Base-by-base conservation (phyloP, 2,329 filamentous ascomycete species). In the Pleurostoma richardsiae region DNA sequence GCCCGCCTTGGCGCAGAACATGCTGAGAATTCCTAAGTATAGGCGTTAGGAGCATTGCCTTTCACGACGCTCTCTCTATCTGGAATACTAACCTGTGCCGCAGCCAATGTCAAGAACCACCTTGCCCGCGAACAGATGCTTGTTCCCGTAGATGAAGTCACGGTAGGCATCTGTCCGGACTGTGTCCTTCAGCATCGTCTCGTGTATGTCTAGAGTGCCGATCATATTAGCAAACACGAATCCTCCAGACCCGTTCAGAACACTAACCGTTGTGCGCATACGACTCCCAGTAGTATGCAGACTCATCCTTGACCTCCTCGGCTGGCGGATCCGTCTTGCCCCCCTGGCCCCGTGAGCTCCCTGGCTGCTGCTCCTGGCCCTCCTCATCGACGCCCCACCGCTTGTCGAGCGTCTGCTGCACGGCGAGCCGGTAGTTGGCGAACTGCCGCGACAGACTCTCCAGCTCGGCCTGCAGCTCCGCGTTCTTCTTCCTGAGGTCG, bases 121-220 rank as follows among this genome's bases (percentile, higher is more conserved):
- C 78, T 90, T 91, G 73, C 90, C 86, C 75, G 89, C 90, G 77
- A 94, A 92, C 29, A 94, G 71, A 54, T 89, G 74, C 66, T 95
- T 94, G 71, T 96, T 90, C 55, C 84, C 82, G 70, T 96, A 96
- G 59, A 96, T 90, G 63, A 96, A 96, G 68, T 97, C 90, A 41
- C 91, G 83, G 68, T 97, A 97, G 3, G 89, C 86, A 58, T 96
- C 88, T 8, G 91, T 97, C 44, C 91, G 86, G 39, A 96, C 77
- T 0, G 80, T 76, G 60, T 97, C 91, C 64, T 96, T 95, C 52
- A 97, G 78, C 91, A 97, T 97, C 6, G 87, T 90, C 62, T 96
- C 90, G 64, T 97, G 91, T 47, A 97, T 96, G 48, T 90, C 88
- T 87, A 61, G n/a, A 19, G 5, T 19, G 3, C 4, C 33, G 8